Evolutionary conservation across 176 grass and related monocot species (phyloP), one percentile per base, ranked within the genome.

Genomic region (Hordeum marinum): DNA sequence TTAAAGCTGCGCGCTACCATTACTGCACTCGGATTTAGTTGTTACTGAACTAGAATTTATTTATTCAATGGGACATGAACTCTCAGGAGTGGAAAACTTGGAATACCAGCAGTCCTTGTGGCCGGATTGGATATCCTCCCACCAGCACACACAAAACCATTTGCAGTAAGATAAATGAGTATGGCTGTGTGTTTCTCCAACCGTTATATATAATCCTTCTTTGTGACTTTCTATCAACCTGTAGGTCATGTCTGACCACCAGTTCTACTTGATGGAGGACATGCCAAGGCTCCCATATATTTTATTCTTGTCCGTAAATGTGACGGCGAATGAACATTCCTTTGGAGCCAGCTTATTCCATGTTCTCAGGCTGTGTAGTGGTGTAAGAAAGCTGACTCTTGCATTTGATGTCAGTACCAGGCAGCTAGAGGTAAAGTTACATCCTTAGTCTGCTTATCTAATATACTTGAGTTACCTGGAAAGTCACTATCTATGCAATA

Each of bases 271-370:
- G 2, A 86, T 75, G 78, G 78, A 81, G 11, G 68, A 87, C 3
- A 87, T 87, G 59, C 50, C 23, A 55, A 8, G 63, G 68, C 31
- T 80, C n/a, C 41, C 68, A 41, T 0, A 17, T 7, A 15, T 81
- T 35, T 23, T 25, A 4, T 27, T 10, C 7, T 63, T 87, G 32
- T 1, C 8, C 1, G 15, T 86, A 8, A 11, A 4, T 52, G 1
- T 86, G 50, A 1, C 14, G 7, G 11, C 68, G 41, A 66, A 40
- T 0, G 71, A 8, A 75, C 43, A 75, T 75, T 48, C 42, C 70
- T 75, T 79, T 79, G 77, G 57, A 29, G 58, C 77, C 39, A 79
- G 77, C 39, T 42, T 29, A 62, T 79, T 79, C 37, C 37, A 64
- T 64, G 59, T 63, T 63, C 59, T 80, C 60, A 64, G 59, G 39